Base-by-base conservation (phyloP, 208 protist genomes). In the Leishmania major region DNA sequence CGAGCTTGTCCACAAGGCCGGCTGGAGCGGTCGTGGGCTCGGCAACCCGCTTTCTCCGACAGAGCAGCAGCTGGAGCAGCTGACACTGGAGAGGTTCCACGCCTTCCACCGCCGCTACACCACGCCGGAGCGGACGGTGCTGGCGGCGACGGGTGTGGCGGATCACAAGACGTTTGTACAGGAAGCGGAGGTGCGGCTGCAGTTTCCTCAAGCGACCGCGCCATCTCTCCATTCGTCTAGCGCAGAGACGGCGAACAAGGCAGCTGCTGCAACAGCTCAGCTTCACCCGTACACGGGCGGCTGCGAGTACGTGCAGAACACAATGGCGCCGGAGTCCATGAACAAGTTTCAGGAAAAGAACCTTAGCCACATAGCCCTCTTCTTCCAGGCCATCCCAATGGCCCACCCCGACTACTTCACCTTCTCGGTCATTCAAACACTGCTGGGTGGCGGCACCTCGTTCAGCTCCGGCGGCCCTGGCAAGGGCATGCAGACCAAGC, bases 271-370 rank as follows among this genome's bases (percentile, higher is more conserved):
- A 15, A 76, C 57, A 3, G 73, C 89, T 10, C 74, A 71, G 47
- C 45, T 81, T 43, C 60, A 86, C 76, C 92, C 91, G 25, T 96
- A 96, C 89, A 95, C 92, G n/a, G 93, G 95, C 28, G 95, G 95
- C 0, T 85, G 82, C 82, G 87, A 88, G 45, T 79, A 93, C 53
- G 79, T 93, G 55, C 91, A 98, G 80, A 94, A 96, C 86, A 97
- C 90, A 1, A 90, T 89, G 15, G 93, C 94, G n/a, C 96, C 94
- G 10, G 93, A 95, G 80, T 96, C 92, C 75, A 92, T 97, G 89
- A 93, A 92, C 82, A 98, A 98, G 86, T 98, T 98, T 72, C 87
- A 96, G 72, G 96, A 98, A 80, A 96, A 97, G 78, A 97, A 97
- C 78, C 84, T 96, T 37, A 97, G 91, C 59, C 95, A 98, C 87